Evolutionary conservation across 1,284 basidiomycete genomes (phyloP), one percentile per base, ranked within the genome.

Genomic region (Boletus subluridellus): DNA sequence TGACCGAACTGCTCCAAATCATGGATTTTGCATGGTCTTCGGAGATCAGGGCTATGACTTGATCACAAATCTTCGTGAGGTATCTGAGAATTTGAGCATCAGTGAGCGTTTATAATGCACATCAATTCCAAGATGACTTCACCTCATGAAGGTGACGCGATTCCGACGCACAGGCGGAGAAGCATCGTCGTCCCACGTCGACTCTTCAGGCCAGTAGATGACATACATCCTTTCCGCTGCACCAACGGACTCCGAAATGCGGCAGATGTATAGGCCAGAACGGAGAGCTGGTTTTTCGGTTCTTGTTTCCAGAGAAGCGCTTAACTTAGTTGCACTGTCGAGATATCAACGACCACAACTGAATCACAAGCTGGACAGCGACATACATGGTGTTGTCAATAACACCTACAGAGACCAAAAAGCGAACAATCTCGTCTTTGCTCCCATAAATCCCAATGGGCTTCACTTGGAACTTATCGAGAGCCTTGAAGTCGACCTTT

Each of bases 141-240:
- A 82, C 85, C 84, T 70, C 79, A 86, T 83, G 67, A 87, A 87
- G 0, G 84, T 83, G 6, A 82, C 69, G 7, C 84, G 73, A 63
- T 85, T 86, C 5, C 80, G 74, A 15, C 73, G 66, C 4, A 82
- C 77, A 9, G 81, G 72, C 0, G 80, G 75, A 4, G 75, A 65
- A 0, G 81, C 77, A 51, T 76, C 68, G 62, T 84, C 81, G 39
- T 81, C 71, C 85, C 85, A 86, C 0, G 85, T 86, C 0, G 74
- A 74, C 17, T 82, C 77, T 65, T 86, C 82, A 0, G 85, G 84
- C 85, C 85, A 87, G 60, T 83, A 86, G 6, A 85, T 66, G 15
- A 82, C 76, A 63, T 77, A 82, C 2, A 80, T 59, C 30, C 69
- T 65, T 37, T 73, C 64, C 3, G 50, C 45, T 6, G 28, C 38